Base-by-base conservation (phyloP, 371 early-diverging fungal genomes). In the Rhizopus microsporus region DNA sequence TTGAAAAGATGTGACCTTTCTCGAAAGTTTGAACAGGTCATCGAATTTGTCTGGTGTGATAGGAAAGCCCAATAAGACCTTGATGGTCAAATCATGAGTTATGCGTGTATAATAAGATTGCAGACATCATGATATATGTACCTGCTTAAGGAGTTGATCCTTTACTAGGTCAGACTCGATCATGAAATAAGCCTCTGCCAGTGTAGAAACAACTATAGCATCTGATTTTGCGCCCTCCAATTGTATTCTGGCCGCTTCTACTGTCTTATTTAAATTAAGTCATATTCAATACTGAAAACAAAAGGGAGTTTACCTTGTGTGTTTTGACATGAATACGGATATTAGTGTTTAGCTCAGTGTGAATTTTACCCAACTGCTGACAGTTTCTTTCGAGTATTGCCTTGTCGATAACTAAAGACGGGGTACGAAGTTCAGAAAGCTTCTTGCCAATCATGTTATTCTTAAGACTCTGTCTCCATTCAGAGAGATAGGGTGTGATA, bases 261-360 rank as follows among this genome's bases (percentile, higher is more conserved):
- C 48, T 1, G 78, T 68, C 75, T 77, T 23, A 23, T 2, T 57
- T 32, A 33, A 9, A 37, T 30, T 5, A 8, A 12, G 13, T n/a
- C 34, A 4, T 33, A 15, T 13, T 1, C 23, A 33, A 7, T 15
- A 35, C 2, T 13, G 8, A 13, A 2, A 32, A 40, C 2, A 31
- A 49, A 3, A 23, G n/a, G 5, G 16, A 17, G 30, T 16, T 16
- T 70, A 77, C 77, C 68, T 78, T 78, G 52, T 75, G 75, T n/a
- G 78, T 71, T 60, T 78, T 78, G 31, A 78, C 67, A 38, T 78
- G 78, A 0, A 72, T 64, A 31, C 78, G 69, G 7, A 73, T 58
- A 51, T 71, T 71, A 31, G 68, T 59, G 17, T 55, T 51, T 9
- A 64, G 46, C 44, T 63, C 56, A 7, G 59, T 33, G 6, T 59